Evolutionary conservation across 2,329 filamentous ascomycete species (phyloP).

Genomic region (Monosporascus sp.): DNA sequence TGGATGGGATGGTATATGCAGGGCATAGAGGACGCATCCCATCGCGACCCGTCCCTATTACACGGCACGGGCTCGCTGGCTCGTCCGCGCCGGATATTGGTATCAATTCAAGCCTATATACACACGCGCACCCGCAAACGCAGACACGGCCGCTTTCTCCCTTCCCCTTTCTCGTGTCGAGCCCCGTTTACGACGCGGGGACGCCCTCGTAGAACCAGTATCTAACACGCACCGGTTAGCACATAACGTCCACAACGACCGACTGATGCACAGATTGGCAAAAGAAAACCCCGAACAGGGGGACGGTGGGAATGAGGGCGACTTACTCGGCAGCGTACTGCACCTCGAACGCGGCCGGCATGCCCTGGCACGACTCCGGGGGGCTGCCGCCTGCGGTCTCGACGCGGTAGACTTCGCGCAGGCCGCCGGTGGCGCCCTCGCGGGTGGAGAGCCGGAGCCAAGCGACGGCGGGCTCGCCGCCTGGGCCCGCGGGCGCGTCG

Average conservation of each 20-base stretch:
- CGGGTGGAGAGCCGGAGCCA: constrained; percentile 70
- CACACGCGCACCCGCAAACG: background rate
- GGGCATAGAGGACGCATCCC: too few species aligned
- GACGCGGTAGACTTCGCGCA: constrained; percentile 76
- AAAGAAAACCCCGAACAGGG: too few species aligned
- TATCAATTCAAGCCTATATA: too few species aligned
- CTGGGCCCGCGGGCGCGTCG: constrained; percentile 52
- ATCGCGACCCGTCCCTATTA: too few species aligned
- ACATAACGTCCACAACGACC: background rate
- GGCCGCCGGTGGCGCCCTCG: constrained; percentile 51
- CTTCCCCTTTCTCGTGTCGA: background rate
- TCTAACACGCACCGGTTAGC: background rate
- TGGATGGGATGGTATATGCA: too few species aligned
- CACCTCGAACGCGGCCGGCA: constrained; percentile 60
- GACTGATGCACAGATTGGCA: too few species aligned
- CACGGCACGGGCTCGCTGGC: too few species aligned
- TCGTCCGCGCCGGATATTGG: too few species aligned
- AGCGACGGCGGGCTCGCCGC: constrained; percentile 63
- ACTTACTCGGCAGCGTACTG: constrained; percentile 83
- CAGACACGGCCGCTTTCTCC: background rate
- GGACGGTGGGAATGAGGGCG: too few species aligned
- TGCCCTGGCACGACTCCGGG: constrained; percentile 66
- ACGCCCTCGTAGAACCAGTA: background rate
- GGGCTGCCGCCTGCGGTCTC: constrained; percentile 77
- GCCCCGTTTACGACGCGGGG: background rate